Base-by-base conservation (phyloP, 495 filamentous ascomycete species). In the Penicillium flavigenum region DNA sequence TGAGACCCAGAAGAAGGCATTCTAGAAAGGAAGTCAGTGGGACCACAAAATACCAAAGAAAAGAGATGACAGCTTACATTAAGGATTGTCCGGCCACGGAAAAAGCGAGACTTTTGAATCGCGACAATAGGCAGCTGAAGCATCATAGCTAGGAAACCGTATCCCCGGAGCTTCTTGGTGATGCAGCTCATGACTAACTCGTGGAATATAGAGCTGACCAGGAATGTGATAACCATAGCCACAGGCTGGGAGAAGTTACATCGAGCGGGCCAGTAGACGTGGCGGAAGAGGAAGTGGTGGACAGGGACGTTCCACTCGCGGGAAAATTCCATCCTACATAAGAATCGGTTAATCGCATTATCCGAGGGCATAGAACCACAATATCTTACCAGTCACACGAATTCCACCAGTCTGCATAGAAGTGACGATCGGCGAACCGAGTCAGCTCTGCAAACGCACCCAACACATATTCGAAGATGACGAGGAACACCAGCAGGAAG, bases 261-360 rank as follows among this genome's bases (percentile, higher is more conserved):
- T 32, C 88, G 79, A 31, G 87, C 86, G 3, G 90, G 90, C 50
- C 81, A 86, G 74, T 98, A 98, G 61, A 98, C 94, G 71, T 98
- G 94, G 12, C 94, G 84, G 9, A 94, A 85, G 61, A 98, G 86
- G 78, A 97, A 98, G 68, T 92, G 88, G 77, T 98, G 95, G n/a
- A 98, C 94, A 47, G 94, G 94, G 43, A 96, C 86, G 69, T 98
- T 98, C 94, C 94, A 98, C 76, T 98, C 92, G 54, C 94, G 82
- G 19, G 88, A 92, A 73, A 98, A 98, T 72, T 98, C 94, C 56
- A 98, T 86, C 92, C 92, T 80, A 24, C 3, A 36, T 22, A 49
- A 22, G 27, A 44, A 16, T 20, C 12, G 16, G 16, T 16, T 54
- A 19, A 49, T 12, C 34, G 16, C 34, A 19, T 47, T 5, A 48